These are phyloP conservation scores for Canna indica DNA, from an alignment of 176 grass and related monocot genomes.

Conservation along the genomic window DNA sequence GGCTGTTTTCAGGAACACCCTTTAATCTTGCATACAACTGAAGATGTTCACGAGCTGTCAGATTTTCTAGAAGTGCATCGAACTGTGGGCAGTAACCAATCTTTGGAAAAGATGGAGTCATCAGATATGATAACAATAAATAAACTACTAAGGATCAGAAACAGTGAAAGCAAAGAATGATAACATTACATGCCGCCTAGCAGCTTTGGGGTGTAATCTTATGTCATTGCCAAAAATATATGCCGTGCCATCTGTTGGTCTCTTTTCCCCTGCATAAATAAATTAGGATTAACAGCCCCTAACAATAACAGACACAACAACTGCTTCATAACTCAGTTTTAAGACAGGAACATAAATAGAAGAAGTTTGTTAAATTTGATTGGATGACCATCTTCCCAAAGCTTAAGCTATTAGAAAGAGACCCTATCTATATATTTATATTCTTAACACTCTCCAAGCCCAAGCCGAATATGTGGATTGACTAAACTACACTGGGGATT, in stretches of 20 bases:
- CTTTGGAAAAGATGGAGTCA: constrained; percentile 18
- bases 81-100: constrained; percentile 51
- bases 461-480: too few relatives aligned
- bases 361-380: too few relatives aligned
- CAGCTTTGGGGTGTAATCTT: constrained; percentile 39
- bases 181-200: constrained; percentile 30
- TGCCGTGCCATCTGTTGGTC: constrained; percentile 38
- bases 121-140: background rate
- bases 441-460: too few relatives aligned
- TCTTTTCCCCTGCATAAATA: constrained; percentile 33
- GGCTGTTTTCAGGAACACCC: constrained; percentile 31
- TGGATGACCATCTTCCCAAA: too few relatives aligned
- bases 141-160: constrained; percentile 8
- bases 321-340: background rate
- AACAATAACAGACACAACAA: background rate
- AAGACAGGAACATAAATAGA: too few relatives aligned
- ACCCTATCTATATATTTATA: too few relatives aligned
- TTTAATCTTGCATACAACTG: constrained; percentile 45
- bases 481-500: too few relatives aligned
- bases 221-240: constrained; percentile 48
- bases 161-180: constrained; percentile 7
- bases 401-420: too few relatives aligned
- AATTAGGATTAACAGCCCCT: background rate
- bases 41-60: constrained; percentile 47
- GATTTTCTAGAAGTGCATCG: constrained; percentile 41